Conservation (phyloP, 805 yeast species). For the Osmozyma mogii region DNA sequence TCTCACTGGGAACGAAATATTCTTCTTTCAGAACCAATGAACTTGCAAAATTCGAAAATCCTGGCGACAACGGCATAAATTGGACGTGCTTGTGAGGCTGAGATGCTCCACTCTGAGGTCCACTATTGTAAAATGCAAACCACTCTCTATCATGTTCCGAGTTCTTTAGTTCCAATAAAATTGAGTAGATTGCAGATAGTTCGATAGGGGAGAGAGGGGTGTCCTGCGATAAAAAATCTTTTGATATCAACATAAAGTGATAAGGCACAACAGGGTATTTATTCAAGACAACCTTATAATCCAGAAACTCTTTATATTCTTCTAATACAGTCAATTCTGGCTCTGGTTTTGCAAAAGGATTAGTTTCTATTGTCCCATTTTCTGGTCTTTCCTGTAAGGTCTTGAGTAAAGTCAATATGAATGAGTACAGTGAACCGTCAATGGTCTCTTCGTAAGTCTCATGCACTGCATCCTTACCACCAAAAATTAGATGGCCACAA, state of each 20-base stretch:
- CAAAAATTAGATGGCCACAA: too few relatives aligned
- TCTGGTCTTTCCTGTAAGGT: slow-evolving; percentile 34
- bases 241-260: slow-evolving; percentile 76
- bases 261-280: slow-evolving; percentile 78
- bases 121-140: slow-evolving; percentile 85
- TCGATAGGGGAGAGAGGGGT: slow-evolving; percentile 69
- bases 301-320: slow-evolving; percentile 44
- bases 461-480: too few relatives aligned
- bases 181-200: slow-evolving; percentile 47
- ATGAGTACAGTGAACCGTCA: slow-evolving; percentile 9
- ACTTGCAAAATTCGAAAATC: slow-evolving; percentile 53
- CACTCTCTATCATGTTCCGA: slow-evolving; percentile 34
- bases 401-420: slow-evolving; percentile 24
- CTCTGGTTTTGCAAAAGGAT: slow-evolving; percentile 81
- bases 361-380: slow-evolving; percentile 31
- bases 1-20: slow-evolving; percentile 46
- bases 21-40: slow-evolving; percentile 31
- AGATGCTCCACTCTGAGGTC: slow-evolving; percentile 87
- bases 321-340: slow-evolving; percentile 59
- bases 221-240: slow-evolving; percentile 61
- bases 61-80: slow-evolving; percentile 62
- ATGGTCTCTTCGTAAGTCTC: slow-evolving; percentile 5
- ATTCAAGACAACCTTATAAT: slow-evolving; percentile 60
- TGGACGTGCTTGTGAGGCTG: slow-evolving; percentile 92
- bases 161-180: slow-evolving; percentile 43